Conservation (phyloP, 164 flowering plant genomes). For the Paratinospora sagittata region DNA sequence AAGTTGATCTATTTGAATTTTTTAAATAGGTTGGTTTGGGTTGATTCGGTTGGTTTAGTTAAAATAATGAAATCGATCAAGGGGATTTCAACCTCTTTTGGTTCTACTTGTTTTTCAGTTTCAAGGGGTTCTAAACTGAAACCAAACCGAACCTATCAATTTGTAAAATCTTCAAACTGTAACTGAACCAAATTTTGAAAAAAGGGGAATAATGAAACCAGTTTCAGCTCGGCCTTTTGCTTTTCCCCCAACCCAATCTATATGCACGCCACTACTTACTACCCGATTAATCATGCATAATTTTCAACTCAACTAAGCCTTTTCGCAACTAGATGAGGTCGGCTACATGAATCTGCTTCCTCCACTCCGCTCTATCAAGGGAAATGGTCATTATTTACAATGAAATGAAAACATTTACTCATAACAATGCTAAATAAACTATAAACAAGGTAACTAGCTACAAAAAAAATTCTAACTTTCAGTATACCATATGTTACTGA, state of each 20-base stretch:
- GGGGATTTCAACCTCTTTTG: not conserved
- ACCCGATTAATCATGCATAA: not conserved
- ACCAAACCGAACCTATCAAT: not conserved
- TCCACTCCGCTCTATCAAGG: too few species aligned
- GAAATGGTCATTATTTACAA: too few species aligned
- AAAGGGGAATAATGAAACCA: not conserved
- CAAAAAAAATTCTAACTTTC: not conserved
- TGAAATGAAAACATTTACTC: too few species aligned
- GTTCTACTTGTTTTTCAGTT: not conserved
- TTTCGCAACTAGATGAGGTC: too few species aligned
- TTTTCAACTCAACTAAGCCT: too few species aligned
- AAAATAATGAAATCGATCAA: too few species aligned
- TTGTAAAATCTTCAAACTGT: not conserved
- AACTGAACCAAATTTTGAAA: not conserved
- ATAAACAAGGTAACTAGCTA: too few species aligned
- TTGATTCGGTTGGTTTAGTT: not conserved
- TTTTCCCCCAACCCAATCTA: not conserved
- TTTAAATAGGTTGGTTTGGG: not conserved
- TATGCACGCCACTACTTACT: not conserved
- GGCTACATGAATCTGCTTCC: too few species aligned
- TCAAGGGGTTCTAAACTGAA: not conserved
- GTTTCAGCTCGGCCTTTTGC: not conserved
- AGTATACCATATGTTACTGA: not conserved
- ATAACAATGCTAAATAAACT: too few species aligned
- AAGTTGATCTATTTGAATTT: not conserved